Base-by-base conservation (phyloP, 2,329 filamentous ascomycete species). In the Coleophoma eucalyptorum region DNA sequence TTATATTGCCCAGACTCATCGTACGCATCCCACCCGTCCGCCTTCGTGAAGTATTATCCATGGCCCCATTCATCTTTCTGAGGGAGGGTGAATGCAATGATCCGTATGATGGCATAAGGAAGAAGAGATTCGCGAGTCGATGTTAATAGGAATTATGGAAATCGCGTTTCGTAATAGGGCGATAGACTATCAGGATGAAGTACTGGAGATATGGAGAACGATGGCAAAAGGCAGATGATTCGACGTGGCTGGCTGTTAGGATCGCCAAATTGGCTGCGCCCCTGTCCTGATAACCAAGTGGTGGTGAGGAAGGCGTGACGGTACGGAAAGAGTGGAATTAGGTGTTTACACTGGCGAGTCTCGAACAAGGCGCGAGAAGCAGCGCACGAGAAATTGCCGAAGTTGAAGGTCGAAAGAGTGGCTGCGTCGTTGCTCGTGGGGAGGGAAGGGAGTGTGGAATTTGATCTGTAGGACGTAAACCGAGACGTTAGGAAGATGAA, bases 1-100 rank as follows among this genome's bases (percentile, higher is more conserved):
- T 79, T 62, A 99, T 91, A 72, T 97, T 95, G 67, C 89, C 89
- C 70, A 92, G 71, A 69, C 82, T 87, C 70, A 96, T 86, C 62
- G 71, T 73, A 57, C 74, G 69, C 72, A 73, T 77, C 52, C 64
- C 65, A 48, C 75, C 74, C 65, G 69, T 76, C 65, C 79, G 76
- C 65, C 77, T 70, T 49, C 72, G 59, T 46, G 52, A 53, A 59
- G 62, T 71, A 59, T 74, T 75, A 65, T 84, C 73, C 67, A 81
- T 78, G 59, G 80, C 80, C 68, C 83, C 77, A 77, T 91, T 87
- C 87, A 90, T 90, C 84, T 90, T 91, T 72, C 75, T 77, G 65
- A 90, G 74, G 61, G 88, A 91, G 63, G 87, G 87, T 64, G 87
- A 89, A 67, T 80, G 76, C 55, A 85, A 72, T 59, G 85, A 88